Evolutionary conservation across 306 rosid species (phyloP).

Genomic region (Clitoria ternatea): DNA sequence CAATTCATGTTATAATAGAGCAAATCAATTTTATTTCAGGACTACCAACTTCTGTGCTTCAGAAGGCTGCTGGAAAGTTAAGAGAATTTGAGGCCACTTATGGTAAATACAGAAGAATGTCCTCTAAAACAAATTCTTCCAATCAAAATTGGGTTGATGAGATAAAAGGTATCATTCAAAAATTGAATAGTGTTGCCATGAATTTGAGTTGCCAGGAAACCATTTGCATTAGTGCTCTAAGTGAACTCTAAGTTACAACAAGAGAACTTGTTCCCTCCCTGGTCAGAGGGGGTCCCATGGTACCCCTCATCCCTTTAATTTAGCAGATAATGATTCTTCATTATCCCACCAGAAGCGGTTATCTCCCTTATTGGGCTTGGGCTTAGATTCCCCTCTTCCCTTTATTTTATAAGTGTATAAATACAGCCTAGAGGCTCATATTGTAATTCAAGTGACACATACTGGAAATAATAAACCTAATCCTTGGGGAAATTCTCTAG

Average conservation of each 20-base stretch:
- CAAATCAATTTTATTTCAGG: conserved; percentile 28
- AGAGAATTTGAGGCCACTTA: conserved; percentile 75
- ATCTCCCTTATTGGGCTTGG: too few relatives aligned
- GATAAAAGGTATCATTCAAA: conserved; percentile 31
- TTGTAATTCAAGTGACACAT: too few relatives aligned
- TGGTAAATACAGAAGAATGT: conserved; percentile 43
- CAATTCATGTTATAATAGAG: neutral
- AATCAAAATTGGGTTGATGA: conserved; percentile 38
- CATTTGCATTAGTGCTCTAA: conserved; percentile 28
- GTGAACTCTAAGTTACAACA: conserved; percentile 56
- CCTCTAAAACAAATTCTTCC: conserved; percentile 24
- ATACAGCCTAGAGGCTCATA: too few relatives aligned
- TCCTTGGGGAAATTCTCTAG: too few relatives aligned
- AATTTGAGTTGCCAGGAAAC: conserved; percentile 36
- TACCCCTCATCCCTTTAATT: too few relatives aligned
- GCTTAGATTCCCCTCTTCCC: too few relatives aligned
- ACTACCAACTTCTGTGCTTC: conserved; percentile 64
- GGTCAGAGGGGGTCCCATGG: too few relatives aligned
- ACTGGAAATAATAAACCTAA: too few relatives aligned
- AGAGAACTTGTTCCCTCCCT: too few relatives aligned
- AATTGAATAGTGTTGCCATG: conserved; percentile 28
- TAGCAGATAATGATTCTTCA: too few relatives aligned
- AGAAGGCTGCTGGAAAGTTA: conserved; percentile 74
- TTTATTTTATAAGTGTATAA: too few relatives aligned
- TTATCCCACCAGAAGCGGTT: too few relatives aligned